phyloP scores from a whole-genome alignment of 1,284 basidiomycete species.

The Apiotrichum brassicae region DNA sequence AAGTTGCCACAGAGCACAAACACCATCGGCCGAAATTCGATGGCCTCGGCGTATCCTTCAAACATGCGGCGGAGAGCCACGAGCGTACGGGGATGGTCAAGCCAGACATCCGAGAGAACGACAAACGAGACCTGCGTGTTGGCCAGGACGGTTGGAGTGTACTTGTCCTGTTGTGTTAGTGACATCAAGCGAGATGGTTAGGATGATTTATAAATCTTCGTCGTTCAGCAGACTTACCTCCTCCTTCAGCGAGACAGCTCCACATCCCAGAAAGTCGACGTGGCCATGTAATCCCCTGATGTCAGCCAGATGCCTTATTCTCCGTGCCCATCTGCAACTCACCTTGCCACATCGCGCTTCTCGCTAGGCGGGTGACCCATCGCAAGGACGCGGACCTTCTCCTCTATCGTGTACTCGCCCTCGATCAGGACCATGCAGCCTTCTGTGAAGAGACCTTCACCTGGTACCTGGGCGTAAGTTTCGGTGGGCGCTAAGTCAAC shows the following conservation, averaged over 20 bases:
- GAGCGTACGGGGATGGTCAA: slow-evolving; percentile 78
- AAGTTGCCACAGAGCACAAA: slow-evolving; percentile 96
- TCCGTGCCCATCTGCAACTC: slow-evolving; percentile 19
- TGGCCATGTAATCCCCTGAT: slow-evolving; percentile 81
- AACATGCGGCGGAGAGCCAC: slow-evolving; percentile 75
- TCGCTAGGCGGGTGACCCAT: slow-evolving; percentile 97
- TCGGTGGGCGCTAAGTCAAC: slow-evolving; percentile 31
- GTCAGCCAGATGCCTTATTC: not conserved
- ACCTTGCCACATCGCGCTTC: slow-evolving; percentile 72
- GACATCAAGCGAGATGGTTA: not conserved
- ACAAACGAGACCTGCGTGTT: slow-evolving; percentile 74
- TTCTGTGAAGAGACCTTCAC: slow-evolving; percentile 94
- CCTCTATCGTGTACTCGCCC: slow-evolving; percentile 92
- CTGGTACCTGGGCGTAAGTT: slow-evolving; percentile 62
- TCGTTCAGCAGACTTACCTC: too few species aligned
- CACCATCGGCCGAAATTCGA: slow-evolving; percentile 73
- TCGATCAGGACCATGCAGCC: slow-evolving; percentile 92
- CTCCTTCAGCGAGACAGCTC: slow-evolving; percentile 83
- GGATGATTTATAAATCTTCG: too few species aligned
- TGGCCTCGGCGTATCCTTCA: slow-evolving; percentile 79
- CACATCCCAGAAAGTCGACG: slow-evolving; percentile 89
- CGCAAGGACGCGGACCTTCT: slow-evolving; percentile 78
- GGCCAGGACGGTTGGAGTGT: slow-evolving; percentile 37
- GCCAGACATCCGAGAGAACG: slow-evolving; percentile 74
- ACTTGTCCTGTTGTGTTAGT: slow-evolving; percentile 36